phyloP scores from a whole-genome alignment of 192 early-diverging fungal genomes.

The Entophlyctis luteolus region DNA sequence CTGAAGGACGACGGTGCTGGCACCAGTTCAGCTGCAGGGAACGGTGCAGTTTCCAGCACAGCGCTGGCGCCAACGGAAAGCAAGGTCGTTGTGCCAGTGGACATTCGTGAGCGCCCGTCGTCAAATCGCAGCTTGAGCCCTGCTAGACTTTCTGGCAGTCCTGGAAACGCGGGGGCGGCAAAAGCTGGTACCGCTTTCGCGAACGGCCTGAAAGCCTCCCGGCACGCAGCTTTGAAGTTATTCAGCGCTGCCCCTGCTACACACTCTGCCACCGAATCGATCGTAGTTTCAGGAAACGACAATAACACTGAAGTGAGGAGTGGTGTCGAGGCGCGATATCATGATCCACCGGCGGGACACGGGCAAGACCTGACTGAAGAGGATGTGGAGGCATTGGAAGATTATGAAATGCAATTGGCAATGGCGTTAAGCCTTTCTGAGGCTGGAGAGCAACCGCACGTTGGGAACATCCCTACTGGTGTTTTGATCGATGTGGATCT shows the following conservation, averaged over 20 bases:
- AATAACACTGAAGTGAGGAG: background rate
- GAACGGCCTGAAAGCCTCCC: conserved; percentile 1
- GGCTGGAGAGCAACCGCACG: background rate
- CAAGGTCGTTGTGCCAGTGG: background rate
- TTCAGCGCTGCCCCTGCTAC: conserved; percentile 5
- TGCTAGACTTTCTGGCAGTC: background rate
- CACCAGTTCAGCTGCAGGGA: background rate
- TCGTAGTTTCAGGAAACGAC: conserved; percentile 6
- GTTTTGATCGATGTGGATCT: background rate
- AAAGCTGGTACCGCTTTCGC: conserved; percentile 1
- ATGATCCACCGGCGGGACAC: too few relatives aligned
- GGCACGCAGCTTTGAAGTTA: conserved; percentile 16
- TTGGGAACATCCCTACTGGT: background rate
- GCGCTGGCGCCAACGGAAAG: background rate
- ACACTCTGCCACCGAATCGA: conserved; percentile 1
- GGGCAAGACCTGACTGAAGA: too few relatives aligned
- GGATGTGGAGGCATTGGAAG: conserved; percentile 35
- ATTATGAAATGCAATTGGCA: conserved; percentile 52
- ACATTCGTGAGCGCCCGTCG: background rate
- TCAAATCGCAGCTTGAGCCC: background rate
- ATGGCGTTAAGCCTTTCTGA: conserved; percentile 36
- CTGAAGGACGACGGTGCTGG: conserved; percentile 14
- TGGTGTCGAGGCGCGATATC: background rate
- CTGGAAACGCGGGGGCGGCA: background rate
- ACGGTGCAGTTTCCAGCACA: background rate